Evolutionary conservation across 768 basidiomycete genomes (phyloP).

Genomic region (Agaricus bisporus): DNA sequence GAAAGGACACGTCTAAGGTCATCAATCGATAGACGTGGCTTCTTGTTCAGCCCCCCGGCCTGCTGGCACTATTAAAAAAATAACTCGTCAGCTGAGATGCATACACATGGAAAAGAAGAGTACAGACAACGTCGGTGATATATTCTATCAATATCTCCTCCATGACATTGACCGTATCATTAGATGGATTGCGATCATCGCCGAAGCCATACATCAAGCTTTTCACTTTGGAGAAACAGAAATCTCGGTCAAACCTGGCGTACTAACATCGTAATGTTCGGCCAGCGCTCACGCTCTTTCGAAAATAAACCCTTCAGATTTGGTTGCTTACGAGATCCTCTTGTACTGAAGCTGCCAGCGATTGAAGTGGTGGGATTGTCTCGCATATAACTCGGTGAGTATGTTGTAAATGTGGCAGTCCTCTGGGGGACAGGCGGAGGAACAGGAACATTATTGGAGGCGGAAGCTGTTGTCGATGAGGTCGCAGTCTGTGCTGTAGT

Average conservation of each 20-base stretch:
- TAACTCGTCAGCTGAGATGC: conserved; percentile 5
- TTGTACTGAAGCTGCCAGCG: conserved; percentile 33
- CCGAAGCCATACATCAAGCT: conserved; percentile 93
- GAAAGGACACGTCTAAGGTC: conserved; percentile 79
- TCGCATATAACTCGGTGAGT: conserved; percentile 44
- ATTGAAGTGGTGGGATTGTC: conserved; percentile 40
- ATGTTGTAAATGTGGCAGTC: conserved; percentile 49
- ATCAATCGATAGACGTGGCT: conserved; percentile 76
- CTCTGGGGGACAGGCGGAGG: conserved; percentile 24
- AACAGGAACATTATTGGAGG: conserved; percentile 21
- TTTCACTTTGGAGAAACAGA: conserved; percentile 45
- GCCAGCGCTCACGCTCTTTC: conserved; percentile 62
- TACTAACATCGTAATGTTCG: not conserved
- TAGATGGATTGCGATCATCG: conserved; percentile 83
- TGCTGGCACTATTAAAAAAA: conserved; percentile 53
- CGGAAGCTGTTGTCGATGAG: conserved; percentile 13
- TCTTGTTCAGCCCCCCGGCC: conserved; percentile 64
- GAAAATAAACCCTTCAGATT: conserved; percentile 71
- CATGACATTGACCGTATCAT: conserved; percentile 86
- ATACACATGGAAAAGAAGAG: conserved; percentile 10
- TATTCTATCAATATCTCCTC: conserved; percentile 91
- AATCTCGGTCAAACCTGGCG: conserved; percentile 10
- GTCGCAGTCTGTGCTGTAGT: conserved; percentile 14
- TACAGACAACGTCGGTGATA: conserved; percentile 80
- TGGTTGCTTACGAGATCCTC: conserved; percentile 56